Percentiles rank a stretch among this genome's conserved stretches.
Evolutionary conservation across 768 basidiomycete genomes (phyloP).

Genomic region (Amanita thiersii): DNA sequence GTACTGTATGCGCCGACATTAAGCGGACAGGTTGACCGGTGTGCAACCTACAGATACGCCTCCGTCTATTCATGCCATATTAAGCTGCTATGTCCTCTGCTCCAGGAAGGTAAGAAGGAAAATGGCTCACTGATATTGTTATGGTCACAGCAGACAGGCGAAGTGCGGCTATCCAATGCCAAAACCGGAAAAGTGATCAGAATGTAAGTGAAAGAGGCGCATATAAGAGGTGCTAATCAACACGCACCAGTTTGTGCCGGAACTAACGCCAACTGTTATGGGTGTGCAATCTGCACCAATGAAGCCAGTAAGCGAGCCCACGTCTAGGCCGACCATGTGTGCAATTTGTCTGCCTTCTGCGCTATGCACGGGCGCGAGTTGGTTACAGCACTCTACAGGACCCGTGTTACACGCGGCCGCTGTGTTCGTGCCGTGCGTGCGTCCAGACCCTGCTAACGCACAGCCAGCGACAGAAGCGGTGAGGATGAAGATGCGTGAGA

Average conservation of each 20-base stretch:
- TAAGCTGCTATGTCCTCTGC: not conserved
- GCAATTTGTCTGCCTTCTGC: not conserved
- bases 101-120: not conserved
- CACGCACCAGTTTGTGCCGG: not conserved
- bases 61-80: not conserved
- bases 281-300: not conserved
- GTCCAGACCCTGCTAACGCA: no score
- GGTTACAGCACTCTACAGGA: conserved; percentile 1
- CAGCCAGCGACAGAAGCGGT: not conserved
- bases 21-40: not conserved
- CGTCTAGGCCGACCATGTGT: not conserved
- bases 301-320: not conserved
- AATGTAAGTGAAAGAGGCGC: no score
- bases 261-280: not conserved
- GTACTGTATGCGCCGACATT: not conserved
- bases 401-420: not conserved
- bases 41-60: not conserved
- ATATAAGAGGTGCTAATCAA: no score
- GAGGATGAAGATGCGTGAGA: not conserved
- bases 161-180: not conserved
- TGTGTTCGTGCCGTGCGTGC: no score
- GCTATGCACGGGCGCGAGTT: not conserved
- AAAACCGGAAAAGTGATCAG: not conserved
- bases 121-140: not conserved
- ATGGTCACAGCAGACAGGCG: not conserved